phyloP scores from a whole-genome alignment of 805 yeast species.

The Schwanniomyces polymorphus region DNA sequence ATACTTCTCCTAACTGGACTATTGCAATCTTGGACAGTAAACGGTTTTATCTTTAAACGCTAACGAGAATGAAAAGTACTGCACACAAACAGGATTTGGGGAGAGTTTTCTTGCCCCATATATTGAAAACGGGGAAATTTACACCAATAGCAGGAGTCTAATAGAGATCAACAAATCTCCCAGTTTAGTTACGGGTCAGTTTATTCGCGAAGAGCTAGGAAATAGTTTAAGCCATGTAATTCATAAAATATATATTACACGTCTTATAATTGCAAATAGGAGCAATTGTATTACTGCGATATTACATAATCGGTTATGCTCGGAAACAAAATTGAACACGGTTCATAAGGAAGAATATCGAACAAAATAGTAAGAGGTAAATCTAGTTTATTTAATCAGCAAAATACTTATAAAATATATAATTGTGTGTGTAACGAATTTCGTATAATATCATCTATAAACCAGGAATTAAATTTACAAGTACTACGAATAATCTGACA shows the following conservation, averaged over 20 bases:
- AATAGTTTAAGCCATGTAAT: neutral
- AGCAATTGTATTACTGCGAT: neutral
- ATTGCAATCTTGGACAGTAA: too few species aligned
- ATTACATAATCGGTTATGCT: conserved; percentile 2
- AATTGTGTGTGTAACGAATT: neutral
- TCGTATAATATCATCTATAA: neutral
- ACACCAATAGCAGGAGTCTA: too few species aligned
- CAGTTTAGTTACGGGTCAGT: too few species aligned
- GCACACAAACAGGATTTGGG: too few species aligned
- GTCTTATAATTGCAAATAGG: neutral
- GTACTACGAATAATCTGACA: neutral
- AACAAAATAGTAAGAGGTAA: neutral
- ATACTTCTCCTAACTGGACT: neutral
- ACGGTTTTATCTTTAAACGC: too few species aligned
- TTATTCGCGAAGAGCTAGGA: neutral
- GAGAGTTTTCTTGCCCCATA: too few species aligned
- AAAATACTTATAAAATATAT: neutral
- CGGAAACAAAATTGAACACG: conserved; percentile 2
- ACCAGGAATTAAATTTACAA: neutral
- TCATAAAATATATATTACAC: neutral
- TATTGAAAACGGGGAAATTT: too few species aligned
- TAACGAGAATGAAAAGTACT: too few species aligned
- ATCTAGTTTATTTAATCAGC: neutral
- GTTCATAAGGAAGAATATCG: neutral
- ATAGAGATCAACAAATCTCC: too few species aligned